A percentile compares a stretch with the other conserved stretches of the same genome.
Conservation (phyloP, 2,329 filamentous ascomycete genomes). For the Sporothrix variecibatus region DNA sequence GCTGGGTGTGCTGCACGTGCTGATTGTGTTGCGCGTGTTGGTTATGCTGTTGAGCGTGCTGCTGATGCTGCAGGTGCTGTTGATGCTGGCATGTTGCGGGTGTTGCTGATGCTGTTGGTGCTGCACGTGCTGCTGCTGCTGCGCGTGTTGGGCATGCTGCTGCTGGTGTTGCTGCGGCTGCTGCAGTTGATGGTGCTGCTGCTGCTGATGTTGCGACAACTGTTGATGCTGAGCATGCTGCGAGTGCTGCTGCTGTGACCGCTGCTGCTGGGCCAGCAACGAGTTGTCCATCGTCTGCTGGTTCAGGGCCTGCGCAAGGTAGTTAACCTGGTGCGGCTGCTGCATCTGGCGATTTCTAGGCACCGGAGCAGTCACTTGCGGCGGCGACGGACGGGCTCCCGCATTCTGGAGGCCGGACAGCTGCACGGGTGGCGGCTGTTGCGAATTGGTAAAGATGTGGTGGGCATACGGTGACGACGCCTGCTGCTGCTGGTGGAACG, state of each 20-base stretch:
- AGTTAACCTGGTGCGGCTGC: conserved; percentile 39
- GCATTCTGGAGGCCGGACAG: conserved; percentile 52
- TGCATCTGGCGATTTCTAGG: conserved; percentile 51
- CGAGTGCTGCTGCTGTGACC: conserved; percentile 33
- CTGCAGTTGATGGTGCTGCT: conserved; percentile 24
- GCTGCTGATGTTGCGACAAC: conserved; percentile 27
- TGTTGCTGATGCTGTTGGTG: conserved; percentile 38
- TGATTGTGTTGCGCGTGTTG: conserved; percentile 31
- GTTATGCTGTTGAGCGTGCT: conserved; percentile 29
- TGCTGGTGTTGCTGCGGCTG: conserved; percentile 29
- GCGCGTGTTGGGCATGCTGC: conserved; percentile 28
- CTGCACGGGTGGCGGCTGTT: conserved; percentile 49
- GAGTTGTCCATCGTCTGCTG: conserved; percentile 39
- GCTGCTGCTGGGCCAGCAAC: conserved; percentile 37
- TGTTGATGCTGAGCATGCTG: conserved; percentile 32
- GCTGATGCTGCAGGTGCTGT: conserved; percentile 22
- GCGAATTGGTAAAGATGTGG: conserved; percentile 54
- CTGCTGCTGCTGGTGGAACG: conserved; percentile 48
- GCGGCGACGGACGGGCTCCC: conserved; percentile 45
- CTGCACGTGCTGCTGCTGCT: conserved; percentile 29
- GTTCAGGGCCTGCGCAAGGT: conserved; percentile 42
- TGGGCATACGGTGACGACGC: conserved; percentile 50
- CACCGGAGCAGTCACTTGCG: conserved; percentile 52
- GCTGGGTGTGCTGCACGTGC: conserved; percentile 35
- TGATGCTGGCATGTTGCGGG: conserved; percentile 29